phyloP scores from a whole-genome alignment of 768 basidiomycete genomes.

The Suillus discolor region DNA sequence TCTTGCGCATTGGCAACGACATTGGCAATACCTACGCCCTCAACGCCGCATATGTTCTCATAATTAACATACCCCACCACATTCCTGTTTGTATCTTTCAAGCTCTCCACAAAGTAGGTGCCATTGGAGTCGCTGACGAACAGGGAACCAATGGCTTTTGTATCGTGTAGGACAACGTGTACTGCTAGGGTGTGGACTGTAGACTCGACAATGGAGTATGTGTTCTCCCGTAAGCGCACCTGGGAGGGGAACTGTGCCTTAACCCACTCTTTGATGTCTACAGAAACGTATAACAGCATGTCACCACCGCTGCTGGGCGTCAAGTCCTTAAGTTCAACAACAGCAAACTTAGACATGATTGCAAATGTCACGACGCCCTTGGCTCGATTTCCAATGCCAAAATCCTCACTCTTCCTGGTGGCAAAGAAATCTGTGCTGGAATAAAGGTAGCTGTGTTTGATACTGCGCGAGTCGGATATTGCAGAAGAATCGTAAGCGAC shows the following conservation, averaged over 20 bases:
- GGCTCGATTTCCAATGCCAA: slow-evolving; percentile 86
- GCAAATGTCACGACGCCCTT: slow-evolving; percentile 89
- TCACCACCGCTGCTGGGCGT: slow-evolving; percentile 57
- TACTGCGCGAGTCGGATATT: slow-evolving; percentile 41
- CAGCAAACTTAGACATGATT: slow-evolving; percentile 85
- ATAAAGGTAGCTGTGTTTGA: slow-evolving; percentile 70
- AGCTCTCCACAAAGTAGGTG: slow-evolving; percentile 88
- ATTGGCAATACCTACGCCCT: slow-evolving; percentile 94
- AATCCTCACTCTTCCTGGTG: slow-evolving; percentile 66
- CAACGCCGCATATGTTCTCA: slow-evolving; percentile 81
- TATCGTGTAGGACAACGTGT: slow-evolving; percentile 81
- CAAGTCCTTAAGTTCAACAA: slow-evolving; percentile 83
- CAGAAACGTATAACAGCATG: slow-evolving; percentile 84
- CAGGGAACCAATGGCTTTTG: slow-evolving; percentile 52
- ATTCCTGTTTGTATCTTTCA: slow-evolving; percentile 93
- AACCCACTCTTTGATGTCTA: slow-evolving; percentile 84
- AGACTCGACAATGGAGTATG: slow-evolving; percentile 94
- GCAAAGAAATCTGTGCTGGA: slow-evolving; percentile 86
- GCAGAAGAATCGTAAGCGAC: slow-evolving; percentile 76
- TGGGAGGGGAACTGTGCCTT: slow-evolving; percentile 87
- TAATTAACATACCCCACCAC: slow-evolving; percentile 87
- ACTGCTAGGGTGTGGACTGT: slow-evolving; percentile 93
- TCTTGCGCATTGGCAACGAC: slow-evolving; percentile 82
- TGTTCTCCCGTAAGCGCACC: slow-evolving; percentile 80
- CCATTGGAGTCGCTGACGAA: slow-evolving; percentile 97